phyloP scores from a whole-genome alignment of 2,329 filamentous ascomycete species.

The Atkinsonella hypoxylon region DNA sequence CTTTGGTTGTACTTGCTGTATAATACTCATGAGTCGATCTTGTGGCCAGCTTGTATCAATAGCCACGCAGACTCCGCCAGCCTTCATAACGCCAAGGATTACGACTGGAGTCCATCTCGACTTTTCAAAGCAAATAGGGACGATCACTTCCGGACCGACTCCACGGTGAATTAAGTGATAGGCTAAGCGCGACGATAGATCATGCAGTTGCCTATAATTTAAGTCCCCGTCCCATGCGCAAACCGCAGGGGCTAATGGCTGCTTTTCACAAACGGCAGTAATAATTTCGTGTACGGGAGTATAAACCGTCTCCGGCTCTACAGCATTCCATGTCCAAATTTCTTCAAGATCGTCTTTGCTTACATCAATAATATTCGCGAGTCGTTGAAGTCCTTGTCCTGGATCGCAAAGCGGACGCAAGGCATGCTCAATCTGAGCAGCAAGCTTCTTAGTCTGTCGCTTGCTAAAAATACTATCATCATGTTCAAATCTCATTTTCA shows the following conservation, averaged over 20 bases:
- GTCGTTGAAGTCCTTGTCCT: neutral
- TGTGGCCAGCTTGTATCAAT: constrained; percentile 11
- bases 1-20: constrained; percentile 8
- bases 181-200: constrained; percentile 6
- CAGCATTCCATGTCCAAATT: constrained; percentile 7
- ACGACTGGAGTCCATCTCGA: constrained; percentile 7
- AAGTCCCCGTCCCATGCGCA: constrained; percentile 27
- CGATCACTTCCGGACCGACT: constrained; percentile 1
- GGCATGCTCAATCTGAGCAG: constrained; percentile 1
- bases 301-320: constrained; percentile 2
- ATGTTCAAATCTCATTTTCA: neutral
- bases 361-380: neutral
- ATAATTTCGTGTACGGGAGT: constrained; percentile 7
- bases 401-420: neutral
- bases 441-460: neutral
- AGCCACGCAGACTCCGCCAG: constrained; percentile 4
- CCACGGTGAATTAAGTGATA: constrained; percentile 3
- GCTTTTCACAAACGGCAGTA: neutral
- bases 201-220: constrained; percentile 21
- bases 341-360: constrained; percentile 5
- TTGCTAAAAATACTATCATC: neutral
- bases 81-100: constrained; percentile 5
- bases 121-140: constrained; percentile 8
- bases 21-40: constrained; percentile 9
- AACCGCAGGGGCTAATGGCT: constrained; percentile 7